Evolutionary conservation across 257 asterid genomes (phyloP), one percentile per base, ranked within the genome.

Genomic region (Euphrasia confusa): DNA sequence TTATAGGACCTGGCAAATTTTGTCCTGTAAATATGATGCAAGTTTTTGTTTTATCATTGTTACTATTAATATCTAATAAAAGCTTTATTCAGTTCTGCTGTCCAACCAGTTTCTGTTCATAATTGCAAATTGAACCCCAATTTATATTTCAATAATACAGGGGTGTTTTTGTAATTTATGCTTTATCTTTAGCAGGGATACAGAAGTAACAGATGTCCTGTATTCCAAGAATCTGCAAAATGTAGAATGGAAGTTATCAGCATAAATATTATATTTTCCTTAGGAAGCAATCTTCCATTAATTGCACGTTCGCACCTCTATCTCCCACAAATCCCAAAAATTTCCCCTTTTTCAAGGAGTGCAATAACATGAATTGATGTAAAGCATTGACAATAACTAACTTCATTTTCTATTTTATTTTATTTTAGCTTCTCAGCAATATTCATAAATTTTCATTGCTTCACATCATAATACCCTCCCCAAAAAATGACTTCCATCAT

Each of bases 391-490:
- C 76, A 54, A 58, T 15, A 71, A 67, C 78, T 42, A 69, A 66
- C 79, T 67, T 11, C 2, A 37, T 32, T 67, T 55, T 60, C n/a
- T 21, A 21, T 21, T 21, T 21, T 21, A 21, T 21, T 30, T 3
- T 52, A 53, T 39, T 66, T 68, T 76, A 72, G 72, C 79, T 83
- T 83, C 68, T 37, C 72, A 77, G 64, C 81, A 44, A 45, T 45
- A 45, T 53, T 77, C 66, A 60, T 60, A 62, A 35, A 35, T 74
- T 71, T 57, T 72, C 72, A 77, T 84, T 90, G 93, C 96, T 90
- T 90, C 93, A 87, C 89, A 73, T 83, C 79, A 81, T 68, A 72
- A 75, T 67, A 75, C 81, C 75, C 79, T 72, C 58, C 81, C 76
- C 64, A 58, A 28, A 26, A 71, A 71, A 85, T 79, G 82, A 61